A percentile compares a stretch with the other conserved stretches of the same genome.
Evolutionary conservation across 208 protist species (phyloP).

Genomic region (Blechomonas ayalai): DNA sequence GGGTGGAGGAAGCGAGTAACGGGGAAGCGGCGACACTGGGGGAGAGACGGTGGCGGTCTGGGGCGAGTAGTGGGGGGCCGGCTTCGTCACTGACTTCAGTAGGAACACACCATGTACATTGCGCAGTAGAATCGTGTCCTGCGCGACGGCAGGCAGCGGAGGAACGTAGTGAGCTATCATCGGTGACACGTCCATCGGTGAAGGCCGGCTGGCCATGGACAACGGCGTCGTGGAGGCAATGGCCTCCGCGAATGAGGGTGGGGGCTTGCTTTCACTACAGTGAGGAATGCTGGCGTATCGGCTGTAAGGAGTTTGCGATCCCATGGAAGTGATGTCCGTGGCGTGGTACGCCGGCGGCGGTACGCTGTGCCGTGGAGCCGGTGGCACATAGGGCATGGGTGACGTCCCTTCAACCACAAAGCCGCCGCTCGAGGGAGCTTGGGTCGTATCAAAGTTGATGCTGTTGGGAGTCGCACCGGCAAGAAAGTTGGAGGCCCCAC

Average conservation of each 20-base stretch:
- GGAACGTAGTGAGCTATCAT: constrained; percentile 58
- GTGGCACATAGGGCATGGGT: constrained; percentile 11
- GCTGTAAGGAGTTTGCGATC: constrained; percentile 20
- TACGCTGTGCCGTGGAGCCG: constrained; percentile 12
- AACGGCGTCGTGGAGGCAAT: constrained; percentile 36
- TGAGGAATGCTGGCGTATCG: constrained; percentile 33
- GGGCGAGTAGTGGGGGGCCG: constrained; percentile 68
- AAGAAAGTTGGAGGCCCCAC: too few species aligned
- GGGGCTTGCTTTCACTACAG: constrained; percentile 10
- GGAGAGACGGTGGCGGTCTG: constrained; percentile 25
- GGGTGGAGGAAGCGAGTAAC: constrained; percentile 63
- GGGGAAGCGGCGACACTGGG: constrained; percentile 65
- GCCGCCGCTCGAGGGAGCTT: constrained; percentile 10
- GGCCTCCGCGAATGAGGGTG: constrained; percentile 68
- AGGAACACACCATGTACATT: constrained; percentile 81
- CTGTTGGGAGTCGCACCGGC: too few species aligned
- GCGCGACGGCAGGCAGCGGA: constrained; percentile 37
- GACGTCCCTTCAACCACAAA: constrained; percentile 44
- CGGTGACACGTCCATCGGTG: constrained; percentile 41
- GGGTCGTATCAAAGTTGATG: too few species aligned
- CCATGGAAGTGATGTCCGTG: constrained; percentile 16
- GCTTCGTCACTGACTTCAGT: constrained; percentile 44
- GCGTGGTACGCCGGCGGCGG: constrained; percentile 17
- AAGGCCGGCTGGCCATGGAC: constrained; percentile 7
- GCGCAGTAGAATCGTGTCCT: constrained; percentile 69